phyloP scores from a whole-genome alignment of 2,329 filamentous ascomycete genomes.

The Colletotrichum lini region DNA sequence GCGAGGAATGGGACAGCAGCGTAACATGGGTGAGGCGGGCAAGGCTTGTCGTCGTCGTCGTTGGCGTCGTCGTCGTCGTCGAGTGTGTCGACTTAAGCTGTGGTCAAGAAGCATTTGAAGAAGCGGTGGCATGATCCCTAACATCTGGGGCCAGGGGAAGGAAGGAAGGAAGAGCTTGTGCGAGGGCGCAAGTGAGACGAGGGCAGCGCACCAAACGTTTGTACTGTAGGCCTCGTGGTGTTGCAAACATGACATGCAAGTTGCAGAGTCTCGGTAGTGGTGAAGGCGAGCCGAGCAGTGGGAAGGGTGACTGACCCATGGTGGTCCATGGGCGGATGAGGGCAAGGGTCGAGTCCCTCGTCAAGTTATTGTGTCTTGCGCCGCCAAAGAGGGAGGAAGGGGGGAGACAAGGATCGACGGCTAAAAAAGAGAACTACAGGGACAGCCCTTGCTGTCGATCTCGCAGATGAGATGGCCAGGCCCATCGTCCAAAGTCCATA shows the following conservation, averaged over 20 bases:
- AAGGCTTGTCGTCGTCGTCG: background rate
- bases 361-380: background rate
- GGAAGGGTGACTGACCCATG: background rate
- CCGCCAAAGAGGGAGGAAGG: background rate
- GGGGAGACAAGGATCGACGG: slow-evolving; percentile 36
- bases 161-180: background rate
- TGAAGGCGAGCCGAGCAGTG: background rate
- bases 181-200: background rate
- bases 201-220: background rate
- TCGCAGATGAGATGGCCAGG: slow-evolving; percentile 13
- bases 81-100: background rate
- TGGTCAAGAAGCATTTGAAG: background rate
- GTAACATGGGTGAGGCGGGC: slow-evolving; percentile 5
- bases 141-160: background rate
- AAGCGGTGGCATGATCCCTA: background rate
- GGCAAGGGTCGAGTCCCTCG: background rate
- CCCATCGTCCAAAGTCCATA: background rate
- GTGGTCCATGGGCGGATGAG: too few species aligned
- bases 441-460: slow-evolving; percentile 35
- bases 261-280: background rate
- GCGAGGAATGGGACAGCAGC: background rate
- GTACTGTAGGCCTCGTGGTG: background rate
- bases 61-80: too few species aligned
- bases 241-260: background rate
- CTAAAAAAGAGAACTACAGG: slow-evolving; percentile 36